Percentiles rank a stretch among this genome's conserved stretches.
phyloP scores from a whole-genome alignment of 1,284 basidiomycete species.

The Cryptococcus sp. region DNA sequence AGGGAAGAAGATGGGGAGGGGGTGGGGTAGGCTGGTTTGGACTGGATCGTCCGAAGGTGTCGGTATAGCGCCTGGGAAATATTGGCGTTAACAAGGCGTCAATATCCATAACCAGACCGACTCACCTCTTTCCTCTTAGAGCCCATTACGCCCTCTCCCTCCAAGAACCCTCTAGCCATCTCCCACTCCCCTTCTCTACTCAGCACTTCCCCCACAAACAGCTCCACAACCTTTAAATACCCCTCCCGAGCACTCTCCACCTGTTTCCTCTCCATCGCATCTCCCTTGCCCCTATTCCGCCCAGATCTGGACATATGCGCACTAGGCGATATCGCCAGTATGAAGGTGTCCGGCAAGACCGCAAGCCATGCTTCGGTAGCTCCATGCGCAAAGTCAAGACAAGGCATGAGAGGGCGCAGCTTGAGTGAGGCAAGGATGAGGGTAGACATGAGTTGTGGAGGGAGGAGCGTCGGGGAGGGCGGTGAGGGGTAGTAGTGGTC shows the following conservation, averaged over 20 bases:
- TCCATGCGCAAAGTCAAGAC: conserved; percentile 33
- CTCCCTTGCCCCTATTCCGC: neutral
- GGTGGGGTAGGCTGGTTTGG: conserved; percentile 16
- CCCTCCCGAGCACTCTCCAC: conserved; percentile 40
- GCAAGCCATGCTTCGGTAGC: conserved; percentile 40
- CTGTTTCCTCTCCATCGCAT: conserved; percentile 20
- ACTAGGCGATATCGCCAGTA: conserved; percentile 24
- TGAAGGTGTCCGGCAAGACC: conserved; percentile 31
- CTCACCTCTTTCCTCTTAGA: conserved; percentile 47
- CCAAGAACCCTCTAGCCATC: conserved; percentile 44
- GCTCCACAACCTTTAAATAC: conserved; percentile 44
- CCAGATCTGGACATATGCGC: neutral
- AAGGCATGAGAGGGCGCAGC: conserved; percentile 25
- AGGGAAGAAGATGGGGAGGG: conserved; percentile 29
- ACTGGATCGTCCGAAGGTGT: conserved; percentile 32
- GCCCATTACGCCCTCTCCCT: conserved; percentile 41
- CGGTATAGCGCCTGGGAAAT: conserved; percentile 34
- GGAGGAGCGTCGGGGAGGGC: conserved; percentile 17
- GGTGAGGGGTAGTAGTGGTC: conserved; percentile 10
- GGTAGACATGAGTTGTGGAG: conserved; percentile 38
- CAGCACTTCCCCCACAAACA: conserved; percentile 46
- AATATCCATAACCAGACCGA: neutral
- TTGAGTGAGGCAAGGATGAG: conserved; percentile 43
- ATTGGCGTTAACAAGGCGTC: neutral
- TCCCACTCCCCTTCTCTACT: conserved; percentile 45